Percentiles rank a stretch among this genome's conserved stretches.
These are phyloP conservation scores for Grosmannia clavigera DNA, from an alignment of 2,329 filamentous ascomycete species.

Conservation along the genomic window DNA sequence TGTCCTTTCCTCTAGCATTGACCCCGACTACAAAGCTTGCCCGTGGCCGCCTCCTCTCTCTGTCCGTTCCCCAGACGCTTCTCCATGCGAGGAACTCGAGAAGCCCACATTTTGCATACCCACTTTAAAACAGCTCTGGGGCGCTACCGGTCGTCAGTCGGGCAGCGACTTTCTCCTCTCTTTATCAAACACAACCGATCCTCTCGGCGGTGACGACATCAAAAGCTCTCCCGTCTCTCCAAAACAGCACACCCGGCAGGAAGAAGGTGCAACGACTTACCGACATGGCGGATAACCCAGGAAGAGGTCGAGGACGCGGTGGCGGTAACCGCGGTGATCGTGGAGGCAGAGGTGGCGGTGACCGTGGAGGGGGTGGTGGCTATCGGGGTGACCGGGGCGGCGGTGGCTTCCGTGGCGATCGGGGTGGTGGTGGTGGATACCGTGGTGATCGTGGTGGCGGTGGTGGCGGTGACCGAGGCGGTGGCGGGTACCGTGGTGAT, in stretches of 20 bases:
- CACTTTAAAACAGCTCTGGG: not conserved
- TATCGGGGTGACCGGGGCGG: not conserved
- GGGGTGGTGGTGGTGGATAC: conserved; percentile 8
- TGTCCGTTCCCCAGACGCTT: not conserved
- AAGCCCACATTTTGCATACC: not conserved
- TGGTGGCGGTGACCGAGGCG: conserved; percentile 3
- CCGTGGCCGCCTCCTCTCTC: too few species aligned
- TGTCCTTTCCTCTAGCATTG: not conserved
- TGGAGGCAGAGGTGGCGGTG: conserved; percentile 1
- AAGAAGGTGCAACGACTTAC: too few species aligned
- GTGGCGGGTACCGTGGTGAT: not conserved
- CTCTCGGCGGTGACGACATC: not conserved
- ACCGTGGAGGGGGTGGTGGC: not conserved
- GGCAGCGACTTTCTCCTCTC: too few species aligned
- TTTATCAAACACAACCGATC: too few species aligned
- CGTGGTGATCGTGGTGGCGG: conserved; percentile 11
- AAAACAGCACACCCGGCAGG: not conserved
- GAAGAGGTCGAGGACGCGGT: conserved; percentile 9
- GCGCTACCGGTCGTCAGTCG: too few species aligned
- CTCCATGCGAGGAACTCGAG: not conserved
- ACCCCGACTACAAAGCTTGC: not conserved
- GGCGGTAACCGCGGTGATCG: conserved; percentile 14
- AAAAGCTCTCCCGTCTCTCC: not conserved
- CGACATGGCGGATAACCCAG: conserved; percentile 2
- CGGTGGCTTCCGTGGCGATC: conserved; percentile 14